These are phyloP conservation scores for Penicillium sp. DNA, from an alignment of 2,329 filamentous ascomycete genomes.

Conservation along the genomic window DNA sequence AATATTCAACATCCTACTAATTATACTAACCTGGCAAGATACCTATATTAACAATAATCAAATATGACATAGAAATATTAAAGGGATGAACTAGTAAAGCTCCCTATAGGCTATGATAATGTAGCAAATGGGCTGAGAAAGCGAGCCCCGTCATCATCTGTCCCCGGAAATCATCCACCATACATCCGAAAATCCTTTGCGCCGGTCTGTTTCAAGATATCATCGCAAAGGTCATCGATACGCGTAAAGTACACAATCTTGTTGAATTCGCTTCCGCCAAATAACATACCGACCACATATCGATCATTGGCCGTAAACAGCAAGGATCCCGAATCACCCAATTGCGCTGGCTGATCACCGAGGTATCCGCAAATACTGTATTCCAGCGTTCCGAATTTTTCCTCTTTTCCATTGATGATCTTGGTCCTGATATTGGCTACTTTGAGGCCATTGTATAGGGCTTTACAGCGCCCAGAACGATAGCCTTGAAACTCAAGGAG, in stretches of 20 bases:
- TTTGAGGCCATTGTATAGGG: too few relatives aligned
- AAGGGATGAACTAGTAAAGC: too few relatives aligned
- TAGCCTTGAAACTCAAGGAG: too few relatives aligned
- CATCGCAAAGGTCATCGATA: conserved; percentile 1
- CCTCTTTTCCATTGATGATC: not conserved
- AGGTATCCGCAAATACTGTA: not conserved
- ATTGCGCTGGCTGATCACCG: not conserved
- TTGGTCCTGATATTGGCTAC: not conserved
- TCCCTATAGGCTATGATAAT: too few relatives aligned
- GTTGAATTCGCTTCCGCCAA: not conserved
- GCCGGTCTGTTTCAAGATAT: not conserved
- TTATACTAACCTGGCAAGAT: too few relatives aligned
- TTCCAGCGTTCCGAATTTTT: not conserved
- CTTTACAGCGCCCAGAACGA: too few relatives aligned
- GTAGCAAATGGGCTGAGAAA: too few relatives aligned
- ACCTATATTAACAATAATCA: too few relatives aligned
- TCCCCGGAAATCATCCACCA: too few relatives aligned
- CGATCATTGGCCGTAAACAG: not conserved
- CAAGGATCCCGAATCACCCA: conserved; percentile 1
- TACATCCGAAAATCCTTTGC: conserved; percentile 3
- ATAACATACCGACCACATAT: not conserved
- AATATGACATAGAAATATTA: too few relatives aligned
- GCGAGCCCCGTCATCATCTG: too few relatives aligned
- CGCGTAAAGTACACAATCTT: conserved; percentile 1
- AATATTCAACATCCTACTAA: too few relatives aligned